Base-by-base conservation (phyloP, 2,329 filamentous ascomycete species). In the Aphanoascus verrucosus region DNA sequence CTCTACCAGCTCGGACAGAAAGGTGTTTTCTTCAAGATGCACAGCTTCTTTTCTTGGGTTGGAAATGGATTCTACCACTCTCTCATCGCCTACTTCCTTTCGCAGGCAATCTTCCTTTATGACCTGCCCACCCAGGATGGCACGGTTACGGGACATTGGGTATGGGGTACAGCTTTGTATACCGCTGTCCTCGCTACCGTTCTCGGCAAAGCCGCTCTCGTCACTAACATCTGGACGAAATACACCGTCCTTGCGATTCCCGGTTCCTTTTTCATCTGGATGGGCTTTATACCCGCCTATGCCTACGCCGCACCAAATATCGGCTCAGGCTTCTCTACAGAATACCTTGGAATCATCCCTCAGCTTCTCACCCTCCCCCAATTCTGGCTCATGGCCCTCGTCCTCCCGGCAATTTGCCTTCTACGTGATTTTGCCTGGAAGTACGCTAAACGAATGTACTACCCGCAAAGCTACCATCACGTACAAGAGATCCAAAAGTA, bases 401-500 rank as follows among this genome's bases (percentile, higher is more conserved):
- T 86, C 5, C 73, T 98, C 40, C 86, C 91, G 0, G 76, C 83
- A 6, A 70, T 96, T 47, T 97, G 91, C 68, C 77, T 98, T 48
- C 71, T 90, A 49, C 79, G 93, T 63, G 93, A 98, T 68, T 87
- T 95, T 69, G 83, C 85, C 2, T 98, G 91, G 90, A 98, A 98
- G 76, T 98, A 97, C 63, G 83, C 82, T 57, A 96, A 95, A 77
- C 81, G 93, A 60, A 96, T 98, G 89, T 98, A 97, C 73, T 85
- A 84, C 61, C 93, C 93, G 19, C 86, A 96, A 72, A 83, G 88
- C 42, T 98, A 98, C 65, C 93, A 98, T 63, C 93, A 98, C 69
- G 93, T 98, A 59, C 93, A 98, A 71, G 93, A 98, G 74, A 98
- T 98, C 62, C 93, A 98, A 71, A 98, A 98, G 73, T 98, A 97